Percentiles rank a stretch among this genome's conserved stretches.
phyloP scores from a whole-genome alignment of 1,284 basidiomycete genomes.

The Microbotryomycetes sp. region DNA sequence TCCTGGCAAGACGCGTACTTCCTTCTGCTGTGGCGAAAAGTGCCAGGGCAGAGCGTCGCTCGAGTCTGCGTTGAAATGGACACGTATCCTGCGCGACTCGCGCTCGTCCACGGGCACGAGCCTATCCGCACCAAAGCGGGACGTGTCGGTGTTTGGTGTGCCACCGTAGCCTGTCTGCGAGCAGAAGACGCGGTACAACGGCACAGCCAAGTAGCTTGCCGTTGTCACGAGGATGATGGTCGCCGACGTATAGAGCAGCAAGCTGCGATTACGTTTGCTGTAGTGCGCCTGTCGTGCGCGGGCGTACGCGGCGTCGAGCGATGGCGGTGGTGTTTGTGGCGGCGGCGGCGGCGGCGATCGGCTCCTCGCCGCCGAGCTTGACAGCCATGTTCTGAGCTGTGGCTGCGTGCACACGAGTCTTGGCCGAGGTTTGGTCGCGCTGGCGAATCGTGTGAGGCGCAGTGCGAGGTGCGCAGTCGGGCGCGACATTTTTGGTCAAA shows the following conservation, averaged over 20 bases:
- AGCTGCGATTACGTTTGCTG: slow-evolving; percentile 25
- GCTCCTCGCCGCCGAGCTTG: neutral
- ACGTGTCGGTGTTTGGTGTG: slow-evolving; percentile 64
- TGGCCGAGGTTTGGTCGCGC: too few relatives aligned
- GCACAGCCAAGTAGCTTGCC: slow-evolving; percentile 90
- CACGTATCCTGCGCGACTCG: slow-evolving; percentile 56
- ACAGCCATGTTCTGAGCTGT: too few relatives aligned
- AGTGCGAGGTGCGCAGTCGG: too few relatives aligned
- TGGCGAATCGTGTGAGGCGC: too few relatives aligned
- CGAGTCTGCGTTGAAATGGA: slow-evolving; percentile 90
- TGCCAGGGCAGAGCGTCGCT: slow-evolving; percentile 86
- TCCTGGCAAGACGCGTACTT: slow-evolving; percentile 83
- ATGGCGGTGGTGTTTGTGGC: neutral
- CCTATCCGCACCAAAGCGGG: slow-evolving; percentile 40
- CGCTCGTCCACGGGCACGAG: slow-evolving; percentile 62
- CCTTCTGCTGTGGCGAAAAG: slow-evolving; percentile 85
- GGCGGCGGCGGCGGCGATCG: too few relatives aligned
- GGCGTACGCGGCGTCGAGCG: slow-evolving; percentile 3
- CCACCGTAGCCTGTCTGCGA: slow-evolving; percentile 95
- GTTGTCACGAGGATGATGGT: slow-evolving; percentile 68
- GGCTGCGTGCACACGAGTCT: too few relatives aligned
- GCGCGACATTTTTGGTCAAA: too few relatives aligned
- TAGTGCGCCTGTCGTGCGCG: slow-evolving; percentile 13
- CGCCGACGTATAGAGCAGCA: slow-evolving; percentile 33
- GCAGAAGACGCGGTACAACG: slow-evolving; percentile 95